These are phyloP conservation scores for Phaffia rhodozyma DNA, from an alignment of 1,284 basidiomycete genomes.

Conservation along the genomic window DNA sequence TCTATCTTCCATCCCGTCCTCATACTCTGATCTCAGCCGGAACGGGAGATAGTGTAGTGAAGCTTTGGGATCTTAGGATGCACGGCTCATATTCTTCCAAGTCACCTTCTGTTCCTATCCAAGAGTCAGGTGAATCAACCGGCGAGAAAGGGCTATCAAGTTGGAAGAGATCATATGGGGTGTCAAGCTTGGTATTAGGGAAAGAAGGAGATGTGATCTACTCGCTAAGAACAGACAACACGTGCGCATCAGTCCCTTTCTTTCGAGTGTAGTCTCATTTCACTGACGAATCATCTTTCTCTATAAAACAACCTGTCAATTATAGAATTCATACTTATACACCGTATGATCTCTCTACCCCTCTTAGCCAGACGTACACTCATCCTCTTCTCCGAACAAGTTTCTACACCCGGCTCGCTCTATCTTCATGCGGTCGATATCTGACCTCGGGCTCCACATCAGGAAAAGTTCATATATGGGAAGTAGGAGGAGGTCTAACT, in stretches of 20 bases:
- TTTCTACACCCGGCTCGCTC: slow-evolving; percentile 32
- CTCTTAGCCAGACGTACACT: slow-evolving; percentile 24
- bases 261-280: not conserved
- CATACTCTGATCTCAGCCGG: slow-evolving; percentile 34
- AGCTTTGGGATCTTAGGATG: slow-evolving; percentile 35
- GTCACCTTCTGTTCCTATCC: slow-evolving; percentile 1
- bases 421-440: slow-evolving; percentile 31
- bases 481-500: slow-evolving; percentile 17
- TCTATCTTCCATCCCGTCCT: slow-evolving; percentile 31
- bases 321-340: slow-evolving; percentile 15
- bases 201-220: slow-evolving; percentile 13
- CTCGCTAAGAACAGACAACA: slow-evolving; percentile 4
- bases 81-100: slow-evolving; percentile 11
- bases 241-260: not conserved
- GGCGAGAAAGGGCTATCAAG: not conserved
- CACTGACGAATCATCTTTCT: not conserved
- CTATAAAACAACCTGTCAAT: not conserved
- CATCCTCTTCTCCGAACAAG: slow-evolving; percentile 28
- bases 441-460: slow-evolving; percentile 29
- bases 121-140: slow-evolving; percentile 2
- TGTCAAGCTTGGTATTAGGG: slow-evolving; percentile 9
- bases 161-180: not conserved
- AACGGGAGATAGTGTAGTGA: slow-evolving; percentile 34
- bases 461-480: slow-evolving; percentile 34
- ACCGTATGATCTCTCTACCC: slow-evolving; percentile 10